phyloP scores from a whole-genome alignment of 257 asterid genomes.

The Solanum lignicaule region DNA sequence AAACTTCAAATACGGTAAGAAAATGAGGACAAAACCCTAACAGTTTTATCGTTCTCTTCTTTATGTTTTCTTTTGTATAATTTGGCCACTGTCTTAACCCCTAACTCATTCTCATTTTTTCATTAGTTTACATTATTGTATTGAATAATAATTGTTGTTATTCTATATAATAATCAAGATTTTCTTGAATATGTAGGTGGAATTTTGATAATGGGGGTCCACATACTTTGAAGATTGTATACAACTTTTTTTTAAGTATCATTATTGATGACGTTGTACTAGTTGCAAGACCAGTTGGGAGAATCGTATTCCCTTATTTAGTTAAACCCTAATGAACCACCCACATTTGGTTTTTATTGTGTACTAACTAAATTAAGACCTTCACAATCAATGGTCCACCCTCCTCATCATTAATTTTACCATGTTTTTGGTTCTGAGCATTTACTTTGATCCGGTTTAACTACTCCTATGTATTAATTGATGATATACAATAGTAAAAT shows the following conservation, averaged over 20 bases:
- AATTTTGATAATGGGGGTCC: neutral
- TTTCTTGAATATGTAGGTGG: neutral
- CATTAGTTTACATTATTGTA: neutral
- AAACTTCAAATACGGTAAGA: no score
- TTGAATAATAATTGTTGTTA: neutral
- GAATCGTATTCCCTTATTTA: conserved; percentile 9
- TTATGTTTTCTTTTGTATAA: neutral
- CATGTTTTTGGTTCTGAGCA: neutral
- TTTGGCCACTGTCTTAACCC: neutral
- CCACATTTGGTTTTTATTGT: neutral
- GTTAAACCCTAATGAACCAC: neutral
- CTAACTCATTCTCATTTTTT: neutral
- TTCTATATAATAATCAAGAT: neutral
- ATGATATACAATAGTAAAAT: neutral
- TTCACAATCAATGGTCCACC: neutral
- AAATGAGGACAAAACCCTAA: no score
- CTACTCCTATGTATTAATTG: neutral
- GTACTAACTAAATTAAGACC: neutral
- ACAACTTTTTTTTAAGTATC: neutral
- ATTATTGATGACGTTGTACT: neutral
- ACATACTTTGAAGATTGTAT: neutral
- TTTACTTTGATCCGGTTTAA: neutral
- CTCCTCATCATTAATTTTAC: neutral
- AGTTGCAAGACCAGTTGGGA: neutral
- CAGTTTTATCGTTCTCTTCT: conserved; percentile 4